Evolutionary conservation across 2,329 filamentous ascomycete species (phyloP), one percentile per base, ranked within the genome.

Genomic region (Aureobasidium vineae): DNA sequence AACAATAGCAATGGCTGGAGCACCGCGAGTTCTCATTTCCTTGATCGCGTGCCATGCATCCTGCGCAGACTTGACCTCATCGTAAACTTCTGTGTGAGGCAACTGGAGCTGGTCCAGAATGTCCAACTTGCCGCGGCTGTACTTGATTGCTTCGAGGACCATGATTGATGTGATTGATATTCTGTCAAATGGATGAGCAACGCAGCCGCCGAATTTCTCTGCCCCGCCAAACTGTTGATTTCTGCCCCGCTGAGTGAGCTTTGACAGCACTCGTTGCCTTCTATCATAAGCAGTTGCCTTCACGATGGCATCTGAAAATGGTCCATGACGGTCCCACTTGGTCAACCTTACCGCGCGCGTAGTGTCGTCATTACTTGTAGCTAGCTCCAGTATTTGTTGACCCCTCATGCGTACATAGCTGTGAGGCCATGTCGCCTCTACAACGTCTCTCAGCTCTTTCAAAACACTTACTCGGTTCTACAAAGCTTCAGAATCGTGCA

Each of bases 1-100:
- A n/a, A 99, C 95, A 70, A 99, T 98, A 52, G 95, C 95, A 76
- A 99, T 99, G 53, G 95, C 95, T 0, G 95, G 95, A 5, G 95
- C 95, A 47, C 91, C 90, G 63, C 86, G 82, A 65, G 82, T 91
- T 73, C 91, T 87, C 91, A 95, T 95, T 19, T 89, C 84, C 72
- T 87, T 88, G 79, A 95, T 95, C 72, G 89, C 90, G 75, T 92
- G 88, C 79, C 91, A 95, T 43, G 90, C 91, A 78, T 92, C 89
- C 71, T 88, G 85, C 69, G 87, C 85, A 13, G 85, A 90, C 36
- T 83, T 83, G 63, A 94, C 85, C 69, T 84, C 77, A 73, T 94
- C 90, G 76, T 93, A 95, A 76, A 90, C 86, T 73, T 91, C 88
- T 71, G 90, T 86, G 74, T 95, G 90, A 16, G 91, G 91, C 26